These are phyloP conservation scores for Saccharomyces hybrid DNA, from an alignment of 1,139 yeast species.

Conservation along the genomic window DNA sequence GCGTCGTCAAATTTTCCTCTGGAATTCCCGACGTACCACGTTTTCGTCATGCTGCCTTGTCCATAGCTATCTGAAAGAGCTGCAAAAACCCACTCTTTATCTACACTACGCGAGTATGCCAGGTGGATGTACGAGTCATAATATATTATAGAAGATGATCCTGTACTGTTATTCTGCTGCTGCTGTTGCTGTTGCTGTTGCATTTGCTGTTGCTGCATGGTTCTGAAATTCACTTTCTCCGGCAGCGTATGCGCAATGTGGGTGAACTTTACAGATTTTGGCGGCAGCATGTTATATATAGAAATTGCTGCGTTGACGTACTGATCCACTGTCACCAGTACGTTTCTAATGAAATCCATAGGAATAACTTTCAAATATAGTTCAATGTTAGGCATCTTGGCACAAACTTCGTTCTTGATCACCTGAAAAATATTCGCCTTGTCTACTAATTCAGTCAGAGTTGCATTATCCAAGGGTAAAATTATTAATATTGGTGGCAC, in stretches of 20 bases:
- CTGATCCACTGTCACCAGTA: constrained; percentile 24
- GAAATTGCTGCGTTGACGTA: constrained; percentile 46
- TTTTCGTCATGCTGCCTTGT: constrained; percentile 49
- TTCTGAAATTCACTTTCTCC: constrained; percentile 43
- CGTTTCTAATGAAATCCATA: constrained; percentile 40
- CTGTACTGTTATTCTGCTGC: neutral
- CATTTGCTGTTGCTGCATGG: constrained; percentile 28
- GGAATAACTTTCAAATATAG: constrained; percentile 54
- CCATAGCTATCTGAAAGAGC: constrained; percentile 91
- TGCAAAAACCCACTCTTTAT: constrained; percentile 76
- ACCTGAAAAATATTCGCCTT: constrained; percentile 43
- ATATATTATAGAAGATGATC: constrained; percentile 32
- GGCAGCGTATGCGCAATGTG: constrained; percentile 31
- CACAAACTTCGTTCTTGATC: constrained; percentile 37
- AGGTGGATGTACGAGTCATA: constrained; percentile 79
- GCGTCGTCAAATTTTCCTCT: constrained; percentile 47
- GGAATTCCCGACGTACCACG: constrained; percentile 51
- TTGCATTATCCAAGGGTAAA: constrained; percentile 30
- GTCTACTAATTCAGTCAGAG: constrained; percentile 40
- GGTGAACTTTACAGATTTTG: constrained; percentile 27
- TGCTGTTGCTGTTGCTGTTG: neutral
- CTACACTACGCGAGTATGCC: constrained; percentile 76
- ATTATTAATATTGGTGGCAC: constrained; percentile 28
- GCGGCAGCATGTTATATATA: constrained; percentile 55
- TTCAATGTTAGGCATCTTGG: constrained; percentile 38